Percentiles rank a stretch among this genome's conserved stretches.
phyloP scores from a whole-genome alignment of 75 land plant species.

The Picea sitchensis region DNA sequence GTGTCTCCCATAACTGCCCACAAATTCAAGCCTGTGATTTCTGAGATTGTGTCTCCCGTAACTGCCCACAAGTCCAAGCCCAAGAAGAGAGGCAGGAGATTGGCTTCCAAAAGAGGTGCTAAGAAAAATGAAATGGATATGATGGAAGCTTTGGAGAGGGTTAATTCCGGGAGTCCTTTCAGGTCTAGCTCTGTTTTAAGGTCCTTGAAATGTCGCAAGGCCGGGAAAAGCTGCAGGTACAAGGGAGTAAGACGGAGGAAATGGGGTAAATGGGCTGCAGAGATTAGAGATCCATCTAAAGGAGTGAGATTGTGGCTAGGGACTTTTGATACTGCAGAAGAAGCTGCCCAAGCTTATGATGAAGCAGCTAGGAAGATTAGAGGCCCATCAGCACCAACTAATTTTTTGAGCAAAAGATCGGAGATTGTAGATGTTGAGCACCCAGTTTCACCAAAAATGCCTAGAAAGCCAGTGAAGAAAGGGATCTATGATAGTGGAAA shows the following conservation, averaged over 20 bases:
- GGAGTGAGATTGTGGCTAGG: slow-evolving; percentile 19
- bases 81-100: not conserved
- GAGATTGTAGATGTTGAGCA: not conserved
- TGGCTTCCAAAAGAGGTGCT: not conserved
- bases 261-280: slow-evolving; percentile 28
- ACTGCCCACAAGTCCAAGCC: not conserved
- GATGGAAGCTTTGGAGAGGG: not conserved
- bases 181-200: not conserved
- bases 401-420: slow-evolving; percentile 4
- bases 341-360: slow-evolving; percentile 19
- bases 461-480: not conserved
- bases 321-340: slow-evolving; percentile 13
- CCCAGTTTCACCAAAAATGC: not conserved
- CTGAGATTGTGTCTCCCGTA: not conserved
- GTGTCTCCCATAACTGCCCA: not conserved
- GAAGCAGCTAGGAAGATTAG: slow-evolving; percentile 19
- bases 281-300: slow-evolving; percentile 20
- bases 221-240: slow-evolving; percentile 8
- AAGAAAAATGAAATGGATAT: not conserved
- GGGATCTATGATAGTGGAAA: not conserved
- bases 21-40: not conserved
- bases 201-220: not conserved
- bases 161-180: not conserved
- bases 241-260: slow-evolving; percentile 13
- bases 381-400: slow-evolving; percentile 13